These are phyloP conservation scores for Stemphylium lycopersici DNA, from an alignment of 2,329 filamentous ascomycete species.

Conservation along the genomic window DNA sequence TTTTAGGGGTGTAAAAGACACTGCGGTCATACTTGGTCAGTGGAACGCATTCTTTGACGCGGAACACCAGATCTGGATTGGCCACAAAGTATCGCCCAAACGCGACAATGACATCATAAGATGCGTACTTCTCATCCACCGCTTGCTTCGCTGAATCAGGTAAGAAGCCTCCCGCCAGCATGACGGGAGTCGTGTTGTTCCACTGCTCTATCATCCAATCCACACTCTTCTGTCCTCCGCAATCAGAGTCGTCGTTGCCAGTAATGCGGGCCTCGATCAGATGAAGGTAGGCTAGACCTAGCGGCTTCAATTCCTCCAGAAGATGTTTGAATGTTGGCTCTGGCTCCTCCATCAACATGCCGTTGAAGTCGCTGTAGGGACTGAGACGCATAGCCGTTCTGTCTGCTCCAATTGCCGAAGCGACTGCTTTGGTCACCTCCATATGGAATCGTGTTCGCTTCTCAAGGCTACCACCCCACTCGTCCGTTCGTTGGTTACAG, in stretches of 20 bases:
- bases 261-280: slow-evolving; percentile 13
- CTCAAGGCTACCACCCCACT: slow-evolving; percentile 56
- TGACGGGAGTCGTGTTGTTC: slow-evolving; percentile 23
- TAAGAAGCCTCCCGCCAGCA: slow-evolving; percentile 50
- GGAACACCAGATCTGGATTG: slow-evolving; percentile 54
- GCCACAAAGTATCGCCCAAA: slow-evolving; percentile 55
- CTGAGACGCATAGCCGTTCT: slow-evolving; percentile 64
- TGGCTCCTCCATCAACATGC: slow-evolving; percentile 66
- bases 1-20: slow-evolving; percentile 20
- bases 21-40: slow-evolving; percentile 50
- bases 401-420: slow-evolving; percentile 58
- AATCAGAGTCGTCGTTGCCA: slow-evolving; percentile 18
- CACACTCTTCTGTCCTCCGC: slow-evolving; percentile 20
- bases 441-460: slow-evolving; percentile 59
- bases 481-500: slow-evolving; percentile 59
- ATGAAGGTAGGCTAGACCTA: slow-evolving; percentile 7
- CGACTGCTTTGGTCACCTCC: slow-evolving; percentile 59
- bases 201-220: slow-evolving; percentile 17
- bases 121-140: slow-evolving; percentile 47
- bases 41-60: slow-evolving; percentile 48
- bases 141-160: slow-evolving; percentile 39
- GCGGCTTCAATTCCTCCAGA: neutral
- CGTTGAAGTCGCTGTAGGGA: slow-evolving; percentile 66
- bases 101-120: slow-evolving; percentile 39
- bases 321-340: slow-evolving; percentile 11